These are phyloP conservation scores for Aspergillus cavernicola DNA, from an alignment of 495 filamentous ascomycete species.

Conservation along the genomic window DNA sequence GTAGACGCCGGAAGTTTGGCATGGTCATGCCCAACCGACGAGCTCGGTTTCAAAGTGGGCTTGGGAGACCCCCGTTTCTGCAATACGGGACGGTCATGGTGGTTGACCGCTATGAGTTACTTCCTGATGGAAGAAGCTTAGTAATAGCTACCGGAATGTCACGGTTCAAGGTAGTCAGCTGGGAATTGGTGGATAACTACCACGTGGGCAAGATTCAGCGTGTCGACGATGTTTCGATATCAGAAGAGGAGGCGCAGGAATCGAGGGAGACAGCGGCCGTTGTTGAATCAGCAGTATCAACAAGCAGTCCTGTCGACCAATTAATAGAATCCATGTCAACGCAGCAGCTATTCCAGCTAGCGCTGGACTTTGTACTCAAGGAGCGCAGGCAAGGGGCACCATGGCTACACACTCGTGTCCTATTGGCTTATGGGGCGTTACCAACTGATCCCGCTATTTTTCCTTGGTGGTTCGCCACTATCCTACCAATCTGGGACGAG, in stretches of 20 bases:
- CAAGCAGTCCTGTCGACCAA: conserved; percentile 17
- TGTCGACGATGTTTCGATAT: conserved; percentile 73
- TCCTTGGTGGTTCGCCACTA: conserved; percentile 87
- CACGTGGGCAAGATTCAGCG: conserved; percentile 67
- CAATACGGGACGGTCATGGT: conserved; percentile 74
- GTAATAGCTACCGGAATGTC: conserved; percentile 71
- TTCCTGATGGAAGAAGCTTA: conserved; percentile 76
- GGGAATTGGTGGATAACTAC: conserved; percentile 70
- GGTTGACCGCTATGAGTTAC: conserved; percentile 65
- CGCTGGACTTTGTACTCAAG: conserved; percentile 60
- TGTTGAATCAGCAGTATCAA: conserved; percentile 12
- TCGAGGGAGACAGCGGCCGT: conserved; percentile 50
- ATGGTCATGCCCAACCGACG: conserved; percentile 72
- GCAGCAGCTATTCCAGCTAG: conserved; percentile 58
- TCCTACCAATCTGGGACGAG: conserved; percentile 69
- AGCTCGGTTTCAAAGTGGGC: conserved; percentile 50
- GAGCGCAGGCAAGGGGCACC: conserved; percentile 62
- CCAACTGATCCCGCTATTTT: conserved; percentile 73
- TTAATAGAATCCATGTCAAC: conserved; percentile 65
- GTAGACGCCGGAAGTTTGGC: conserved; percentile 68
- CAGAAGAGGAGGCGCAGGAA: conserved; percentile 75
- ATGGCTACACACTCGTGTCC: conserved; percentile 68
- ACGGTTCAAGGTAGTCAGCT: conserved; percentile 66
- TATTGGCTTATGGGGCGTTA: conserved; percentile 70
- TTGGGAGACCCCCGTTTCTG: conserved; percentile 59